A percentile compares a stretch with the other conserved stretches of the same genome.
phyloP scores from a whole-genome alignment of 345 rosid species.

The Pistacia atlantica region DNA sequence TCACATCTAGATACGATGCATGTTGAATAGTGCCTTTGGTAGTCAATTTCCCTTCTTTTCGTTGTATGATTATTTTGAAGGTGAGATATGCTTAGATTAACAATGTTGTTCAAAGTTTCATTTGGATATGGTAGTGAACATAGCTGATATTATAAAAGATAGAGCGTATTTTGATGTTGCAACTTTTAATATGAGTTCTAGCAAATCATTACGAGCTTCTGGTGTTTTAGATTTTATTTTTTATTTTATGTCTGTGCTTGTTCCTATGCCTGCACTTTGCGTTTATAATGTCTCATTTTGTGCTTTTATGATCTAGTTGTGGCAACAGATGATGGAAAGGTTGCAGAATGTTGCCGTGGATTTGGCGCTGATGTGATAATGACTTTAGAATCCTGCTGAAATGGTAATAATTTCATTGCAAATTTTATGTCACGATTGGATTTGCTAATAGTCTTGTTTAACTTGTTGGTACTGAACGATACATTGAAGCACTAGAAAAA shows the following conservation, averaged over 20 bases:
- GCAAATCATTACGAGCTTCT: background rate
- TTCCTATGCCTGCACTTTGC: background rate
- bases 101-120: background rate
- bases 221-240: background rate
- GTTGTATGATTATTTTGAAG: background rate
- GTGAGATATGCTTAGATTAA: background rate
- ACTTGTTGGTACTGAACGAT: conserved; percentile 74
- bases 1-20: background rate
- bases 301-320: conserved; percentile 53
- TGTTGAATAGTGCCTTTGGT: background rate
- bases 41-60: background rate
- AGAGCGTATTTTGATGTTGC: background rate
- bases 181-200: background rate
- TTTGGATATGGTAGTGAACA: background rate
- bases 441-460: conserved; percentile 18
- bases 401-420: conserved; percentile 48
- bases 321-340: conserved; percentile 90
- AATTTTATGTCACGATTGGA: background rate
- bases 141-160: background rate
- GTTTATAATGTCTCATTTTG: conserved; percentile 3
- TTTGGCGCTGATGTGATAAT: conserved; percentile 95
- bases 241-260: background rate
- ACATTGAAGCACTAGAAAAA: conserved; percentile 89
- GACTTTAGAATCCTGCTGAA: conserved; percentile 93
- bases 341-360: conserved; percentile 91